Evolutionary conservation across 1,139 yeast genomes (phyloP), one percentile per base, ranked within the genome.

Genomic region (Yamadazyma atlantica): DNA sequence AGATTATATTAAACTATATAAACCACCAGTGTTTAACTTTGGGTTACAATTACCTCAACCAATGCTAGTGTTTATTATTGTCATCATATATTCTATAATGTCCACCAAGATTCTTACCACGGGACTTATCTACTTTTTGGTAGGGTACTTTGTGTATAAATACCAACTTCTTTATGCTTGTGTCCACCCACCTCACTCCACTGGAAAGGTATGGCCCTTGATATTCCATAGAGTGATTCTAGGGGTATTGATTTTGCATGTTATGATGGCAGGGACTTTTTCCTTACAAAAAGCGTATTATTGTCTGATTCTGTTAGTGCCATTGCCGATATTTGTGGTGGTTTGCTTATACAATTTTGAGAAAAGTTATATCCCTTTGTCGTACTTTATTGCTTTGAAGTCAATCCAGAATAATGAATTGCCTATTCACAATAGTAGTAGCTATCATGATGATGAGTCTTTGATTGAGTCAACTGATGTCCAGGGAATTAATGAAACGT

Each of bases 231-330:
- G 86, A 35, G 72, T 80, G 3, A 70, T 78, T 36, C 50, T 81
- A 29, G 86, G 86, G 0, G 60, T 80, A 21, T 59, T 79, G 10
- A 69, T 81, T 35, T 73, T 92, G 56, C 97, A 92, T 54, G 61
- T 90, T 40, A 87, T 96, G 12, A 88, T 89, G 88, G 89, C 90
- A 2, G 97, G 97, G 2, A 83, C 95, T 1, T 66, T 90, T 42
- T 92, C 86, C 1, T 73, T 85, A 12, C 80, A 87, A 50, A 81
- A 84, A 44, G 95, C 95, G 0, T 89, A 82, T 64, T 63, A 80
- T 9, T 66, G 87, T 34, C 88, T 96, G 0, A 65, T 85, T 25
- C 72, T 81, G 44, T 64, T 90, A 21, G 68, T 82, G 0, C 97
- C 97, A 1, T 65, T 89, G 32, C 94, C 96, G 1, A 53, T 86